A percentile compares a stretch with the other conserved stretches of the same genome.
Conservation (phyloP, 805 yeast species). For the Candida krabiensis region DNA sequence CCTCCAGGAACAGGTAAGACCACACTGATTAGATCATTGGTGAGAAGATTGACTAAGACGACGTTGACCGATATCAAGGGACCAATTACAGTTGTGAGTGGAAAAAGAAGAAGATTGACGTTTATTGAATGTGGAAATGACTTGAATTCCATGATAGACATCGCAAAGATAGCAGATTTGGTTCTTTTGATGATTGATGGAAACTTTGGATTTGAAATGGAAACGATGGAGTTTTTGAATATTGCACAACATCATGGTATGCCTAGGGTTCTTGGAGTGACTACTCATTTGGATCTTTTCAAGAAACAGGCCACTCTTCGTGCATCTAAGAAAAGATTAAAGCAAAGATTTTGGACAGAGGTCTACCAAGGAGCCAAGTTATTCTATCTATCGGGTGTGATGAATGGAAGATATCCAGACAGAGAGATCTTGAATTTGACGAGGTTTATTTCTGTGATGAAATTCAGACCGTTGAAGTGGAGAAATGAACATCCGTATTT, state of each 20-base stretch:
- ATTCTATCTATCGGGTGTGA: slow-evolving; percentile 90
- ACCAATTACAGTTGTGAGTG: slow-evolving; percentile 94
- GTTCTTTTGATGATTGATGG: slow-evolving; percentile 91
- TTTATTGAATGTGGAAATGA: slow-evolving; percentile 93
- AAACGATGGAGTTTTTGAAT: slow-evolving; percentile 97
- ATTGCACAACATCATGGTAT: slow-evolving; percentile 98
- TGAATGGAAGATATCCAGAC: slow-evolving; percentile 97
- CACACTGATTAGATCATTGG: slow-evolving; percentile 84
- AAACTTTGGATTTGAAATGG: slow-evolving; percentile 98
- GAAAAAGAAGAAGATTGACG: slow-evolving; percentile 88
- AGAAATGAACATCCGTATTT: slow-evolving; percentile 97
- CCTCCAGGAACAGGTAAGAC: slow-evolving; percentile 99
- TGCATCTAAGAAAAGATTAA: slow-evolving; percentile 86
- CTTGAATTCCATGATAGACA: slow-evolving; percentile 91
- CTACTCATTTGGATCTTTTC: slow-evolving; percentile 94
- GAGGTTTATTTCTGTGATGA: slow-evolving; percentile 94
- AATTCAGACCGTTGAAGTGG: slow-evolving; percentile 98
- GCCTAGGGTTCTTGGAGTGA: slow-evolving; percentile 94
- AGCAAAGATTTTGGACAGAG: slow-evolving; percentile 97
- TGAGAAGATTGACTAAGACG: slow-evolving; percentile 84
- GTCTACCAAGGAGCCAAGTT: slow-evolving; percentile 97
- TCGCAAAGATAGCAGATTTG: slow-evolving; percentile 92
- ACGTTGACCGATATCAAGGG: slow-evolving; percentile 86
- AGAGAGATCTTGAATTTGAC: slow-evolving; percentile 90
- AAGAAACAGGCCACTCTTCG: slow-evolving; percentile 86